phyloP scores from a whole-genome alignment of 352 stramenopile genomes.

The Phytopythium delawarense region DNA sequence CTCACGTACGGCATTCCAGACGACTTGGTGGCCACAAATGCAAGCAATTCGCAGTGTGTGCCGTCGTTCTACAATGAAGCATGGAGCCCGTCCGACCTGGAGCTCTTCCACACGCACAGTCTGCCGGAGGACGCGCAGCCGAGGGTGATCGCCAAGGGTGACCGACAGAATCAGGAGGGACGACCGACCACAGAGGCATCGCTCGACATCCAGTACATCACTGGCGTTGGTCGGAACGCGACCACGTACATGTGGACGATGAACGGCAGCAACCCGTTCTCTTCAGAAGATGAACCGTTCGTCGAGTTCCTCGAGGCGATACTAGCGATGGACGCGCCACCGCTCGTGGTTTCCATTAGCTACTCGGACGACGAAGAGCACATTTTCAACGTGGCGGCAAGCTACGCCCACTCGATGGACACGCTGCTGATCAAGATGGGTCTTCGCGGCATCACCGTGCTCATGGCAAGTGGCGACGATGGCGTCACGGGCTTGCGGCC shows the following conservation, averaged over 20 bases:
- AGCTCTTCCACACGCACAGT: conserved; percentile 50
- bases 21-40: conserved; percentile 64
- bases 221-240: conserved; percentile 68
- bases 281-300: conserved; percentile 77
- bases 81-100: conserved; percentile 51
- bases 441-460: conserved; percentile 78
- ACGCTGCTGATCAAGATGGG: conserved; percentile 88
- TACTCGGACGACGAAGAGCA: conserved; percentile 91
- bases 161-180: conserved; percentile 35
- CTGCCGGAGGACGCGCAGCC: conserved; percentile 42
- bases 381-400: conserved; percentile 68
- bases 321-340: conserved; percentile 58
- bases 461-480: conserved; percentile 86
- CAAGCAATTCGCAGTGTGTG: conserved; percentile 50
- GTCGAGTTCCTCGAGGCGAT: conserved; percentile 75
- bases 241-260: conserved; percentile 81
- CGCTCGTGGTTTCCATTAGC: conserved; percentile 85
- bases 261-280: conserved; percentile 85
- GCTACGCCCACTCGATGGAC: conserved; percentile 81
- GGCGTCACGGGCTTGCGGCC: conserved; percentile 73
- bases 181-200: conserved; percentile 68
- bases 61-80: conserved; percentile 79
- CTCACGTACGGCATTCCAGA: conserved; percentile 61
- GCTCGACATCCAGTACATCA: conserved; percentile 91
- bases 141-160: conserved; percentile 48